Evolutionary conservation across 2,329 filamentous ascomycete species (phyloP), one percentile per base, ranked within the genome.

Genomic region (Colletotrichum sidae): DNA sequence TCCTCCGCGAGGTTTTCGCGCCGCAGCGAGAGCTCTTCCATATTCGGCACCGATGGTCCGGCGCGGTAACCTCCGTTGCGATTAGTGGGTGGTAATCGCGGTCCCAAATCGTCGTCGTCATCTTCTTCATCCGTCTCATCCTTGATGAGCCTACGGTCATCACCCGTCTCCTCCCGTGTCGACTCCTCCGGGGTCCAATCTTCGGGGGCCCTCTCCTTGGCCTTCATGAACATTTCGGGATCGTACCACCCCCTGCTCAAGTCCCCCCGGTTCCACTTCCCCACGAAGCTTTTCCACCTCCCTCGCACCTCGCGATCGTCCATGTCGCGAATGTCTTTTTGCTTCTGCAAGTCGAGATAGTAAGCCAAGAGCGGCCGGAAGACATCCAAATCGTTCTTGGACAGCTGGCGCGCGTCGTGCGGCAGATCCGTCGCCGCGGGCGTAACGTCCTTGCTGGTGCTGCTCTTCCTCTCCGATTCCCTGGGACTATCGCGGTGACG

Each of bases 241-340:
- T 96, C 93, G 78, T 98, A 99, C 95, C 95, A 99, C 51, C 93
- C 93, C 77, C 95, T 91, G 5, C 92, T 91, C 68, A 98, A 83
- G 79, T 95, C 92, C 74, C 90, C 91, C 72, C 88, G 87, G 80
- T 99, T 99, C 95, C 96, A 99, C 83, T 94, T 95, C 4, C 86
- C 84, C 11, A 95, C 77, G 72, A 98, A 99, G 75, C 93, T 95
- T 84, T 97, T 97, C 94, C 95, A 99, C 60, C 95, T 83, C 2
- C 94, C 94, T 69, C 85, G 90, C 1, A 89, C 79, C 75, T 97
- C 94, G n/a, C 86, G 85, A 68, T 93, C 90, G 60, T 88, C 86
- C 70, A 98, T 82, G 9, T 87, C 84, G 15, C 89, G 83, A 1
- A 96, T 80, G 57, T 90, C 80, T 45, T 92, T 84, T 44, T 88